A percentile compares a stretch with the other conserved stretches of the same genome.
These are phyloP conservation scores for Durusdinium trenchii DNA, from an alignment of 73 alveolate species.

Conservation along the genomic window DNA sequence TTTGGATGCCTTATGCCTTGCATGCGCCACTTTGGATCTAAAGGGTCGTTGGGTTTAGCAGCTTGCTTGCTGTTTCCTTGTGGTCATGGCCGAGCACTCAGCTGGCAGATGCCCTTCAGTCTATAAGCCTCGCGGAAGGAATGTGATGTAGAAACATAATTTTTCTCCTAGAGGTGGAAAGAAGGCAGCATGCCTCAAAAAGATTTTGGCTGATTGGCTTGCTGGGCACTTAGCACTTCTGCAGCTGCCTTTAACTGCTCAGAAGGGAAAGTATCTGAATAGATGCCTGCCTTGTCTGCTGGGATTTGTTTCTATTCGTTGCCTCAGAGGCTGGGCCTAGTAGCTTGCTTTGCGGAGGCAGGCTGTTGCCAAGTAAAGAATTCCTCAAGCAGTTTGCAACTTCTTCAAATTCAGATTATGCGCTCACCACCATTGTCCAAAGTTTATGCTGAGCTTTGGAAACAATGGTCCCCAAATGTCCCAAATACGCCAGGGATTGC, in stretches of 20 bases:
- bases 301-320: background rate
- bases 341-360: conserved; percentile 57
- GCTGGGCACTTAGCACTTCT: background rate
- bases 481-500: conserved; percentile 48
- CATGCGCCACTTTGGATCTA: background rate
- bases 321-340: conserved; percentile 47
- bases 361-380: too few relatives aligned
- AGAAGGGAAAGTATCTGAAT: background rate
- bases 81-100: conserved; percentile 11
- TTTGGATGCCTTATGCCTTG: background rate
- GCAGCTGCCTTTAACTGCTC: background rate
- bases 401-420: background rate
- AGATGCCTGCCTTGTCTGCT: too few relatives aligned
- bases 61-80: conserved; percentile 43
- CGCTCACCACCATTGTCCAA: too few relatives aligned
- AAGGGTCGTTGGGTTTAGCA: conserved; percentile 11
- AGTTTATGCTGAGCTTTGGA: too few relatives aligned
- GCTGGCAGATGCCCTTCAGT: background rate
- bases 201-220: conserved; percentile 68
- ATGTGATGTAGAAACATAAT: too few relatives aligned
- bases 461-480: too few relatives aligned
- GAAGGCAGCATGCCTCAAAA: conserved; percentile 70
- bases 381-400: too few relatives aligned
- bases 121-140: background rate
- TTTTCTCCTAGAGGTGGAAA: conserved; percentile 3